Base-by-base conservation (phyloP, 1,284 basidiomycete genomes). In the Leccinum pachyderme region DNA sequence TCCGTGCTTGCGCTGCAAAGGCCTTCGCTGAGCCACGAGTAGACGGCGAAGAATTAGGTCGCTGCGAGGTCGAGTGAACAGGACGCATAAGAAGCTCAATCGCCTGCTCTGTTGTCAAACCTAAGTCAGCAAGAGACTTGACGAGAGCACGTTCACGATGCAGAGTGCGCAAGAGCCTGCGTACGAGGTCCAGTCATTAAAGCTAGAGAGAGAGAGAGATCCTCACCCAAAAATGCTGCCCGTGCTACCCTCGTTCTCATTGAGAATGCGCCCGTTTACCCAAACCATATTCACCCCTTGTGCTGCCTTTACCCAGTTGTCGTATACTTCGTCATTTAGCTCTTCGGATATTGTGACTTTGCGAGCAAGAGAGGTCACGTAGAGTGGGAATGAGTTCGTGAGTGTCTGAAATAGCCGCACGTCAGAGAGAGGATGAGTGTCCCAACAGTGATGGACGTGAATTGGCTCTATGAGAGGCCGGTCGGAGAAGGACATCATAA, bases 341-440 rank as follows among this genome's bases (percentile, higher is more conserved):
- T 73, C 76, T 13, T 73, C 67, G 50, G 81, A 78, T 5, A 84
- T 72, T 2, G 72, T 60, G 51, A 93, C 81, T 56, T 87, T 83
- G 31, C 89, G 81, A 2, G 89, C 80, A 43, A 95, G 74, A 7
- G 84, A 75, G 2, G 85, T 78, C 0, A 87, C 85, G 66, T 95
- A 94, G 69, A 84, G 88, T 0, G 95, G 95, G 72, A 97, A 94
- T 71, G 94, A 87, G 67, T 95, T 89, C 0, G 89, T 81, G 29
- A 97, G 79, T n/a, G 83, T 77, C 43, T 78, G 81, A 33, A 96
- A 78, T 0, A 87, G 80, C 2, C 69, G 59, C 2, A 95, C 74
- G 0, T 87, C 86, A 4, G 68, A 56, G 31, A 59, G 54, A 7
- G 66, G 55, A 24, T 37, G 6, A 9, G 22, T 56, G 25, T 58